Base-by-base conservation (phyloP, 2,329 filamentous ascomycete species). In the Pseudocercospora fuligena region DNA sequence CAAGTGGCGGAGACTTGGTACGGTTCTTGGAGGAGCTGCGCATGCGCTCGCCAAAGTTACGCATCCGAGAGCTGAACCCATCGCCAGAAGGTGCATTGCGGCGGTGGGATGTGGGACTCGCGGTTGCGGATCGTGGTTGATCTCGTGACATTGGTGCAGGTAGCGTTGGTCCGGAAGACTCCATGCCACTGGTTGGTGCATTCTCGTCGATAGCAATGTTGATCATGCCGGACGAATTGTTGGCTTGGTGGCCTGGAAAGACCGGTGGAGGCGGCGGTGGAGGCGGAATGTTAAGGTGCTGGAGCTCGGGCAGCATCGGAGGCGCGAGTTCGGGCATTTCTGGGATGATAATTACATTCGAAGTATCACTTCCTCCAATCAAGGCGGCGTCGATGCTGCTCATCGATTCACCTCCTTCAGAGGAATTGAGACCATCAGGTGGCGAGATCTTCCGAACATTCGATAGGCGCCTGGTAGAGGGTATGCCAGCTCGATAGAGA, bases 41-140 rank as follows among this genome's bases (percentile, higher is more conserved):
- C 82, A 88, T 87, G 23, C 86, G 83, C n/a, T 85, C 85, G 2
- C 85, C 84, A 21, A 89, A 80, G 63, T 82, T 86, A 29, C 83
- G 80, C 63, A 86, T 78, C 67, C 85, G 85, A 61, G 79, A 81
- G 11, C 85, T 83, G 40, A 89, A 82, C 36, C 85, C 83, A 61
- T 88, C 87, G 70, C 86, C 87, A 43, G 81, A 21, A 84, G 84
- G 16, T 86, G 73, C 85, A 84, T 65, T 84, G 85, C 73, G 78
- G 78, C 47, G 75, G 74, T 56, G 73, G 56, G 14, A 73, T 70
- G 47, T 67, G 63, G 46, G 75, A 66, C 75, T 76, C 2, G 73
- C 65, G 1, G 76, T 77, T n/a, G 67, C 66, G 5, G 75, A 71
- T 36, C 31, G 56, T 36, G 56, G 29, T 23, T 57, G 53, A 14